These are phyloP conservation scores for Neonectria neomacrospora DNA, from an alignment of 2,329 filamentous ascomycete species.

Conservation along the genomic window DNA sequence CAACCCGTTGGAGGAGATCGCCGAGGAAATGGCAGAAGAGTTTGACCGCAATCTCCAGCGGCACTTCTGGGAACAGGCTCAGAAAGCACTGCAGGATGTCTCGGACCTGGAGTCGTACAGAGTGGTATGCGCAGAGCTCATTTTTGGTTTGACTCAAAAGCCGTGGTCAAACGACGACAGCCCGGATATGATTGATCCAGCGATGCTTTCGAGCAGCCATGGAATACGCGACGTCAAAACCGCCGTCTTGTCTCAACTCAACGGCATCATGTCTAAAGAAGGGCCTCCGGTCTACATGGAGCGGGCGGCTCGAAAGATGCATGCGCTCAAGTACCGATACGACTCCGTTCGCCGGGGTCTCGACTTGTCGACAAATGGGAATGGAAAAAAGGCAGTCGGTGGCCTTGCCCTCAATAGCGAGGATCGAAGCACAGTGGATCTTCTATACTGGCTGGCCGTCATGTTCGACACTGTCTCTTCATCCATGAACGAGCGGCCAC, in stretches of 20 bases:
- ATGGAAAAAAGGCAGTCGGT: constrained; percentile 7
- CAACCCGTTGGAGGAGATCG: constrained; percentile 33
- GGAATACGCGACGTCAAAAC: constrained; percentile 14
- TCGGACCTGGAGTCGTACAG: constrained; percentile 51
- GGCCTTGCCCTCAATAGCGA: constrained; percentile 24
- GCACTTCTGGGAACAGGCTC: constrained; percentile 51
- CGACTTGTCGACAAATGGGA: background rate
- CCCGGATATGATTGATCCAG: background rate
- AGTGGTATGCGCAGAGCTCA: constrained; percentile 52
- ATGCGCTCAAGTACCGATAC: constrained; percentile 42
- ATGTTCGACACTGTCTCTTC: constrained; percentile 69
- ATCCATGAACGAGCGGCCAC: constrained; percentile 57
- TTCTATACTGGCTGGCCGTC: constrained; percentile 67
- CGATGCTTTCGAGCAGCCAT: constrained; percentile 18
- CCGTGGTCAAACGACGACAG: constrained; percentile 38
- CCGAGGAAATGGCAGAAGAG: constrained; percentile 44
- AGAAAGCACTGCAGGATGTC: constrained; percentile 48
- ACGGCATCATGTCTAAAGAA: constrained; percentile 37
- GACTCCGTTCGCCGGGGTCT: constrained; percentile 34
- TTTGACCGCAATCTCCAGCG: constrained; percentile 52
- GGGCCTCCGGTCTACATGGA: constrained; percentile 38
- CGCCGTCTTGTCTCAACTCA: constrained; percentile 25
- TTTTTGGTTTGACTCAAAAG: constrained; percentile 53
- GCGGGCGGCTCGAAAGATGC: constrained; percentile 41
- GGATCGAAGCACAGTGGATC: constrained; percentile 58